Evolutionary conservation across 2,329 filamentous ascomycete species (phyloP), one percentile per base, ranked within the genome.

Genomic region (Blastomyces gilchristii): DNA sequence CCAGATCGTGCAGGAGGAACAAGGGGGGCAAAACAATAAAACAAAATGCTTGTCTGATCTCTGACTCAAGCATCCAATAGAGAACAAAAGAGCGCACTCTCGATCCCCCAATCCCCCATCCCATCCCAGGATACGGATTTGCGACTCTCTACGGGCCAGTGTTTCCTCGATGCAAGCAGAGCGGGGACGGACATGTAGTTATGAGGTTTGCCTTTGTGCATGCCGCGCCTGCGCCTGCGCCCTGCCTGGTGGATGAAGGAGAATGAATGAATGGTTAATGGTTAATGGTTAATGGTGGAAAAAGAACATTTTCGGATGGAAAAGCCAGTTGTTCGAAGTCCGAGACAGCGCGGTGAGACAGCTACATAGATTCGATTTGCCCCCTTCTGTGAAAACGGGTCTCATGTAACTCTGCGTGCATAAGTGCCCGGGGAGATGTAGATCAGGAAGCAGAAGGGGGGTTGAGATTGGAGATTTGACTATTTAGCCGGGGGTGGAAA

Each of bases 21-120:
- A 54, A 54, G 31, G 52, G 41, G 41, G 7, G 1, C 2, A 45
- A 45, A 5, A 18, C 1, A 18, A 45, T 2, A 18, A 11, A 39
- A 39, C 37, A 39, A 53, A 53, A 16, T 49, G 45, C 47, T 50
- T 50, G 47, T 25, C 47, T 50, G 47, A 28, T 28, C 47, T 28
- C 22, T 50, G 3, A 50, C 11, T 75, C 75, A 5, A 25, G 9
- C 22, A 28, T 50, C 47, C 22, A 28, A 50, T 50, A 11, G 22
- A 16, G 47, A 28, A 50, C 47, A 50, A 50, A 50, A 50, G 22
- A n/a, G 4, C 8, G n/a, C 34, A 37, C 34, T 37, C 8, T 37
- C 34, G 7, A 37, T 37, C 8, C 34, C 34, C 34, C 7, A 45
- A 37, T 37, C 34, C 34, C 8, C 43, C 5, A 47, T 18, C 18